Evolutionary conservation across 73 alveolate genomes (phyloP), one percentile per base, ranked within the genome.

Genomic region (Paramecium caudatum): DNA sequence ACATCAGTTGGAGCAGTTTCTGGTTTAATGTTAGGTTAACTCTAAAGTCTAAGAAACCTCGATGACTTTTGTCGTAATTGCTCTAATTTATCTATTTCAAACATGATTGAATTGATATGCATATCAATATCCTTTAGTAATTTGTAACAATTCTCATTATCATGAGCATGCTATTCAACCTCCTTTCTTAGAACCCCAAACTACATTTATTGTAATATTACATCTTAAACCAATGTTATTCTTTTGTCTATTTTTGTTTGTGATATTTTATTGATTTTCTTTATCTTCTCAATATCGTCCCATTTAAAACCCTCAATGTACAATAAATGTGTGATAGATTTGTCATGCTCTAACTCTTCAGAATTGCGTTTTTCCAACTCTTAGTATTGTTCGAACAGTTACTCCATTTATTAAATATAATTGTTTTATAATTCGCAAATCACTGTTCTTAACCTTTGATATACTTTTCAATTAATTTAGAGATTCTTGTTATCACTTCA

Each of bases 1-100:
- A 65, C 15, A 65, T 65, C 83, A 65, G 83, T 30, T 65, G 83
- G 83, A n/a, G 83, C 83, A 32, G 83, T 65, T 10, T 65, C 47
- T 30, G 83, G 83, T 15, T 65, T 74, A 34, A 74, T 6, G 9
- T 74, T 37, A 8, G 88, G 88, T 37, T 74, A 45, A 74, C 88
- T 74, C 32, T 41, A 74, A 15, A 43, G 16, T 74, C 65, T 37
- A 10, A 41, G 32, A 47, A 74, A 74, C 43, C 88, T 74, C 23
- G 17, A 43, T 37, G 45, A 39, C 19, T 45, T 74, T 43, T 74
- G 21, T 74, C 32, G 16, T 68, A 74, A 41, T n/a, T 74, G 32
- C 43, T 74, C 88, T 10, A 74, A 74, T 45, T 74, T 74, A 9
- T 74, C 88, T 2, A 74, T 74, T 41, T 74, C 88, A 23, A 74